Conservation (phyloP, 2,329 filamentous ascomycete species). For the Alternaria ventricosa region DNA sequence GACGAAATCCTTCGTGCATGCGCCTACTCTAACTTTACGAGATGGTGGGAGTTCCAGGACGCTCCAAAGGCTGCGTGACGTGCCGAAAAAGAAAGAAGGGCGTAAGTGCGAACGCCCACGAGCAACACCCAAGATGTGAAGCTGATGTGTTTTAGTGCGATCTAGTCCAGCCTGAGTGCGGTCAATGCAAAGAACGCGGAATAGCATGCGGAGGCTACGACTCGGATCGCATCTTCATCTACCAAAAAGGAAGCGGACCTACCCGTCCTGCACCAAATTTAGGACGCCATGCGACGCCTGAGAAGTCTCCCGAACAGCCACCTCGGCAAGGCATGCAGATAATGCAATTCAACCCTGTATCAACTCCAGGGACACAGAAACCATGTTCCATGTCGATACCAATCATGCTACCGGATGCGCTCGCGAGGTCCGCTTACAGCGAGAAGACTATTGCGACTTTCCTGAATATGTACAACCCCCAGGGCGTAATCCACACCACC, state of each 20-base stretch:
- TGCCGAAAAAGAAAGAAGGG: constrained; percentile 60
- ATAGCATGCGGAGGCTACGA: constrained; percentile 69
- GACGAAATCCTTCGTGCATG: background rate
- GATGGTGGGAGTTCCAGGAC: constrained; percentile 38
- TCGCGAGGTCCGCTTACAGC: constrained; percentile 32
- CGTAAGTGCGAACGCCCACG: constrained; percentile 47
- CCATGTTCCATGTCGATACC: background rate
- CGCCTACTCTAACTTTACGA: background rate
- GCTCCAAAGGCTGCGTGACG: constrained; percentile 43
- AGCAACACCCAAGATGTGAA: background rate
- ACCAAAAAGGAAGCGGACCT: constrained; percentile 15
- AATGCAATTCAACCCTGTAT: background rate
- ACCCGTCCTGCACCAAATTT: background rate
- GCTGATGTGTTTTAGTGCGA: constrained; percentile 59
- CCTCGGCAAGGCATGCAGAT: constrained; percentile 2
- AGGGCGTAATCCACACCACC: constrained; percentile 5
- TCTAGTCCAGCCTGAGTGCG: constrained; percentile 66
- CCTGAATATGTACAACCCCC: constrained; percentile 28
- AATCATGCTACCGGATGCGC: constrained; percentile 15
- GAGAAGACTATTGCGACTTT: constrained; percentile 30
- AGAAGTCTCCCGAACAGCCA: constrained; percentile 4
- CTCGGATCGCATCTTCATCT: constrained; percentile 67
- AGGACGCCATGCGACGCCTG: background rate
- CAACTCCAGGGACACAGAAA: background rate
- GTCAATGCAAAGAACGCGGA: constrained; percentile 65